phyloP scores from a whole-genome alignment of 805 yeast species.

The Wickerhamiella nectarea region DNA sequence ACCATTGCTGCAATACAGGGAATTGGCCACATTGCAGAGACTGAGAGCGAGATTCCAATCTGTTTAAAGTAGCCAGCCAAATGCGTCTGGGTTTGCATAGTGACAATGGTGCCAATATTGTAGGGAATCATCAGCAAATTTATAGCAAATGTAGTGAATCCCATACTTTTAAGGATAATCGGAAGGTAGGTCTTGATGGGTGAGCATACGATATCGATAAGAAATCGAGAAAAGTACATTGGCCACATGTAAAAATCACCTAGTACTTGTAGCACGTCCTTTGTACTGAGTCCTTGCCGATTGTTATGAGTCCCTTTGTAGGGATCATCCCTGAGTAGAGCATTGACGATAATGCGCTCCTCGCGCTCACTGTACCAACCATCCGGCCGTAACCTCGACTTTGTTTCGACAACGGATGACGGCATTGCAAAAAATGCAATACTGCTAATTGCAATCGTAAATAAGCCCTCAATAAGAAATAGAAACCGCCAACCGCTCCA shows the following conservation, averaged over 20 bases:
- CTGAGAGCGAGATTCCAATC: slow-evolving; percentile 11
- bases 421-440: slow-evolving; percentile 38
- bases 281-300: slow-evolving; percentile 36
- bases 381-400: slow-evolving; percentile 34
- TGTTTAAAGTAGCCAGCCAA: slow-evolving; percentile 9
- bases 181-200: slow-evolving; percentile 36
- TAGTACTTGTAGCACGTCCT: slow-evolving; percentile 31
- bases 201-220: slow-evolving; percentile 30
- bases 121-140: slow-evolving; percentile 42
- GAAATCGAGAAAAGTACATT: slow-evolving; percentile 36
- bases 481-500: slow-evolving; percentile 53
- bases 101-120: slow-evolving; percentile 19
- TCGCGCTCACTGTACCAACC: slow-evolving; percentile 45
- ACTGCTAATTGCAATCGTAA: slow-evolving; percentile 43
- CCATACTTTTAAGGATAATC: slow-evolving; percentile 34
- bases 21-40: slow-evolving; percentile 15
- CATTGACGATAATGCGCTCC: slow-evolving; percentile 44
- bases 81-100: slow-evolving; percentile 18
- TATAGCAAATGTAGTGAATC: slow-evolving; percentile 39
- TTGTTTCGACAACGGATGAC: slow-evolving; percentile 41
- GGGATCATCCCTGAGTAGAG: slow-evolving; percentile 51
- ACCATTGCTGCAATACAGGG: slow-evolving; percentile 16
- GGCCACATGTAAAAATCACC: slow-evolving; percentile 45
- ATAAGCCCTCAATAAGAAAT: slow-evolving; percentile 48
- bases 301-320: slow-evolving; percentile 51